Base-by-base conservation (phyloP, 495 filamentous ascomycete species). In the Penicillium daleae region DNA sequence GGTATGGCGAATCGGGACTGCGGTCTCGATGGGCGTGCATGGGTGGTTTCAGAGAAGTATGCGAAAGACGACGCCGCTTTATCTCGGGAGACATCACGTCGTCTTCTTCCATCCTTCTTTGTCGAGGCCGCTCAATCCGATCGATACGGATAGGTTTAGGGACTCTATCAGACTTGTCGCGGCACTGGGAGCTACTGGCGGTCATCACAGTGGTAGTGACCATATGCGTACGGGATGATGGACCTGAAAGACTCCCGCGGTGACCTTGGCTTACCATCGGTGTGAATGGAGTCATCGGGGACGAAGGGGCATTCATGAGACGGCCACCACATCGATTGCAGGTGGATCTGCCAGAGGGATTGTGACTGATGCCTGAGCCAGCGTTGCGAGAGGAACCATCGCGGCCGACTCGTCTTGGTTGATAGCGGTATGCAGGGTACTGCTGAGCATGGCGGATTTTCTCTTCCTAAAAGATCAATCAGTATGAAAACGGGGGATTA, bases 381-480 rank as follows among this genome's bases (percentile, higher is more conserved):
- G 67, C 22, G 24, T 55, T 66, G 6, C 78, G 74, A 42, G 69
- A 54, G 46, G 59, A 72, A 0, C 77, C 74, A 71, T 80, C 79
- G n/a, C 81, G 87, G 42, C 86, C 89, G 68, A 85, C 86, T 57
- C 94, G 84, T 31, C 92, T 90, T 42, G 95, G 95, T 73, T 97
- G 92, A 74, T 97, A 99, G 68, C 92, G 86, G 74, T 99, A 99
- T 57, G 91, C 89, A 5, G 95, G 95, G 72, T 97, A 97, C 74
- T 95, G 90, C 63, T 87, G 88, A 67, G 91, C 89, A 77, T 99
- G 95, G 7, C 91, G 89, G 57, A 87, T 79, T 78, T 98, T 98
- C 72, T 98, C 95, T 77, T 97, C 92, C 87, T 92, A 65, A 8
- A 22, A 19, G 6, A 37, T 35, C 31, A 55, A 21, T 65, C 49